Conservation (phyloP, 345 rosid species). For the Trapa bicornis region DNA sequence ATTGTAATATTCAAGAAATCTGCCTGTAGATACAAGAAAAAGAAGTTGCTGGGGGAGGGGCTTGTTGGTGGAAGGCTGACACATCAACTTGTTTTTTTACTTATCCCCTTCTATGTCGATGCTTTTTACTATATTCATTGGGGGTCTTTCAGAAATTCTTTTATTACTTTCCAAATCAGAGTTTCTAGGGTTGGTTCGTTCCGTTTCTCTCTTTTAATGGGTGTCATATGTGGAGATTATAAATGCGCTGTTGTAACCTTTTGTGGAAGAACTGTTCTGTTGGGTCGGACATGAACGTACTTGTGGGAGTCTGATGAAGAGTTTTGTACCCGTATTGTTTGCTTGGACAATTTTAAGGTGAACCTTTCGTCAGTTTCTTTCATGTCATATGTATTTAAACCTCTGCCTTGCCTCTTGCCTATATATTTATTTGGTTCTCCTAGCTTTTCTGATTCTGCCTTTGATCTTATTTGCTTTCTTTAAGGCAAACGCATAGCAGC, state of each 20-base stretch:
- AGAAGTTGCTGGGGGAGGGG: neutral
- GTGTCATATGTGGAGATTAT: constrained; percentile 1
- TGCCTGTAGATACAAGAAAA: constrained; percentile 26
- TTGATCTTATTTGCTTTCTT: too few relatives aligned
- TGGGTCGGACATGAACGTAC: neutral
- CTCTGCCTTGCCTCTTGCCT: too few relatives aligned
- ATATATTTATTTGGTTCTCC: too few relatives aligned
- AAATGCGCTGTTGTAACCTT: neutral
- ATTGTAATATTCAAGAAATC: constrained; percentile 12
- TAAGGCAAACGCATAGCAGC: too few relatives aligned
- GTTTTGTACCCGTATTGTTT: neutral
- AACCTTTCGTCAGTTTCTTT: too few relatives aligned
- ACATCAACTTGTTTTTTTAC: constrained; percentile 18
- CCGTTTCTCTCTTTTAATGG: neutral
- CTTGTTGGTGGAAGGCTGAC: constrained; percentile 14
- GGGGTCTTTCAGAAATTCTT: constrained; percentile 25
- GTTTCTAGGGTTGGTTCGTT: neutral
- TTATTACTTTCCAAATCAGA: constrained; percentile 16
- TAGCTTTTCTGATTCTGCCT: too few relatives aligned
- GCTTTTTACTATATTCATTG: neutral
- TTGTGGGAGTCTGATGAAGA: neutral
- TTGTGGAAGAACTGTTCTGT: neutral
- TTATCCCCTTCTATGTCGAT: neutral
- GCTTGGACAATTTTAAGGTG: too few relatives aligned
- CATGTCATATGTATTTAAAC: too few relatives aligned